Conservation (phyloP, 2,329 filamentous ascomycete species). For the Volutella citrinella region DNA sequence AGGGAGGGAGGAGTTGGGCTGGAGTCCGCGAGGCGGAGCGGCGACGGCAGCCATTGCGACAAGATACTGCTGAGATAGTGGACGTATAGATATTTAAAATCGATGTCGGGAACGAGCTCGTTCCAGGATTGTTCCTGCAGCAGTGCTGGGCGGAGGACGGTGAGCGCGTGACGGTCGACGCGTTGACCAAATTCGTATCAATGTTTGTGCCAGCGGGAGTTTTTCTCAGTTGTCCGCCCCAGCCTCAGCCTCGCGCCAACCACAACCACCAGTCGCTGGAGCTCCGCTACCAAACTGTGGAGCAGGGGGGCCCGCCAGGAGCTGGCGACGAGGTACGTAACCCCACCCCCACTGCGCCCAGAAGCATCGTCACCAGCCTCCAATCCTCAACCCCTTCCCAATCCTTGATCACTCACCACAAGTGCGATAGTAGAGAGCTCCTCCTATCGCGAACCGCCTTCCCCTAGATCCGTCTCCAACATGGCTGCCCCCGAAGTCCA, state of each 20-base stretch:
- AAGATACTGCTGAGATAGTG: no score
- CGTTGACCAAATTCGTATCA: no score
- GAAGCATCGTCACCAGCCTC: constrained; percentile 16
- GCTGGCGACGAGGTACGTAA: constrained; percentile 24
- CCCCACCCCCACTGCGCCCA: constrained; percentile 22
- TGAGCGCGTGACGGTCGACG: no score
- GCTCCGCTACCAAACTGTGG: no score
- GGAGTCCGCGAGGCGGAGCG: constrained; percentile 38
- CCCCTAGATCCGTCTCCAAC: constrained; percentile 24
- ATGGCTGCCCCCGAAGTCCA: constrained; percentile 91
- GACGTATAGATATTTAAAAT: constrained; percentile 1
- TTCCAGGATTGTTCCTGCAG: no score
- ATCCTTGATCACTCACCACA: constrained; percentile 12
- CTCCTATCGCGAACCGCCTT: constrained; percentile 40
- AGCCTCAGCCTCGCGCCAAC: constrained; percentile 20
- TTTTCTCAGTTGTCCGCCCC: constrained; percentile 27
- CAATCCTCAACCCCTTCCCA: constrained; percentile 15
- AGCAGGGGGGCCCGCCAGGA: no score
- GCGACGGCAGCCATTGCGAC: constrained; percentile 33
- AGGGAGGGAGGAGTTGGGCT: constrained; percentile 40
- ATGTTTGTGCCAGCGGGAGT: no score
- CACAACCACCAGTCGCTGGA: constrained; percentile 4
- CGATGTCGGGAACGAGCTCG: no score
- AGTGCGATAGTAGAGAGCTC: constrained; percentile 92
- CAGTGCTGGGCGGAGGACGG: constrained; percentile 2